Conservation (phyloP, 164 flowering plant genomes). For the Berberis thunbergii region DNA sequence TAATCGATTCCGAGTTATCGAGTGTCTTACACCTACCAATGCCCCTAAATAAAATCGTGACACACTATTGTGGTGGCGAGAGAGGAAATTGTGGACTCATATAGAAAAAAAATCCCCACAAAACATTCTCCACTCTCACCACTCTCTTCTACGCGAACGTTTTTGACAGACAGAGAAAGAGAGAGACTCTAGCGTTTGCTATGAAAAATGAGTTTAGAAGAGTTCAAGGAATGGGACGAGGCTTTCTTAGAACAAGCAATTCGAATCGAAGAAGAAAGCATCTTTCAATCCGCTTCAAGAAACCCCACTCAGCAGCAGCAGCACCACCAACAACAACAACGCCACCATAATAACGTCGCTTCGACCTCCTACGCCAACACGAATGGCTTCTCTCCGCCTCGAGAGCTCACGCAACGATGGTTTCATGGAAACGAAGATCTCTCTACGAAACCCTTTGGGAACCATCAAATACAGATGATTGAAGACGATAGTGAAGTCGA, state of each 20-base stretch:
- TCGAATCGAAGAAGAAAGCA: slow-evolving; percentile 14
- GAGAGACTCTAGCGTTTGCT: no score
- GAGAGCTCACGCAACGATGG: slow-evolving; percentile 15
- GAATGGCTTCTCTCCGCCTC: slow-evolving; percentile 20
- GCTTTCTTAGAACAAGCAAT: slow-evolving; percentile 18
- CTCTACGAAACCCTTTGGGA: neutral
- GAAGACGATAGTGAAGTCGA: slow-evolving; percentile 12
- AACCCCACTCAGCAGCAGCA: slow-evolving; percentile 12
- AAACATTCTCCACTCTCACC: no score
- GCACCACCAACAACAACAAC: neutral
- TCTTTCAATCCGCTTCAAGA: slow-evolving; percentile 6
- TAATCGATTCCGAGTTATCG: no score
- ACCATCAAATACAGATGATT: neutral
- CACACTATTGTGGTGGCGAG: no score
- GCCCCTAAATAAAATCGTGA: no score
- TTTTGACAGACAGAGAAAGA: no score
- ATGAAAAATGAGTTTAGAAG: slow-evolving; percentile 17
- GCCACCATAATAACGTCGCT: no score
- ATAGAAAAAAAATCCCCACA: no score
- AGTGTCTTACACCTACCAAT: no score
- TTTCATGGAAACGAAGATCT: neutral
- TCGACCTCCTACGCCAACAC: neutral
- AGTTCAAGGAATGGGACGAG: slow-evolving; percentile 17
- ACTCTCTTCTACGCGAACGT: no score
- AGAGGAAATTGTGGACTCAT: no score